Conservation (phyloP, 345 rosid species). For the Erysimum cheiranthoides region DNA sequence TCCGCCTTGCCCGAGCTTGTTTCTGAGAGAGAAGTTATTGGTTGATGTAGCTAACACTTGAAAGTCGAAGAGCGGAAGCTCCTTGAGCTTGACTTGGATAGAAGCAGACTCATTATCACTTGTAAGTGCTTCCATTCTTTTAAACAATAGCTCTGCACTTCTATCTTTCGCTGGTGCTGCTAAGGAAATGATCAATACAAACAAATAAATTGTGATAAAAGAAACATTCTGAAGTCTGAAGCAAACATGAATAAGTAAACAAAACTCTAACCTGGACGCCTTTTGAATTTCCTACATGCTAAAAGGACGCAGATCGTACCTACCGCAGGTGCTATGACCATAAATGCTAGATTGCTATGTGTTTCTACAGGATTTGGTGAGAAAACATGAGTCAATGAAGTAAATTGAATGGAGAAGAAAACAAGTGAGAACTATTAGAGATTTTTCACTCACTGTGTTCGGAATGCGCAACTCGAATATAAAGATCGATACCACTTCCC, state of each 20-base stretch:
- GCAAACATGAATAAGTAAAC: neutral
- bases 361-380: conserved; percentile 29
- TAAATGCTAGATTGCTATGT: conserved; percentile 18
- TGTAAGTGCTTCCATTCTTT: conserved; percentile 44
- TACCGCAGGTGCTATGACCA: conserved; percentile 15
- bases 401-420: neutral
- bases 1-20: conserved; percentile 62
- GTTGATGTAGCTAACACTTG: conserved; percentile 57
- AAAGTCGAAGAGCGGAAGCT: conserved; percentile 48
- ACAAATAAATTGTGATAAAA: neutral
- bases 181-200: neutral
- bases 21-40: conserved; percentile 39
- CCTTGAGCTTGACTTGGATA: conserved; percentile 50
- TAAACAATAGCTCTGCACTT: conserved; percentile 39
- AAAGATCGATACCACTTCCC: conserved; percentile 49
- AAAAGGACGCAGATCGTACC: conserved; percentile 30
- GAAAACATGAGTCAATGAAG: neutral
- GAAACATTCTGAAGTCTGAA: neutral
- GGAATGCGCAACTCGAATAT: conserved; percentile 51
- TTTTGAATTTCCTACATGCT: conserved; percentile 25
- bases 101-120: conserved; percentile 37
- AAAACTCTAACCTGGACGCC: conserved; percentile 39
- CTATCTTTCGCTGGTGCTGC: conserved; percentile 24
- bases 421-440: neutral
- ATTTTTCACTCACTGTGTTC: conserved; percentile 48